A percentile compares a stretch with the other conserved stretches of the same genome.
Evolutionary conservation across 73 alveolate genomes (phyloP).

Genomic region (Paramecium pentaurelia): DNA sequence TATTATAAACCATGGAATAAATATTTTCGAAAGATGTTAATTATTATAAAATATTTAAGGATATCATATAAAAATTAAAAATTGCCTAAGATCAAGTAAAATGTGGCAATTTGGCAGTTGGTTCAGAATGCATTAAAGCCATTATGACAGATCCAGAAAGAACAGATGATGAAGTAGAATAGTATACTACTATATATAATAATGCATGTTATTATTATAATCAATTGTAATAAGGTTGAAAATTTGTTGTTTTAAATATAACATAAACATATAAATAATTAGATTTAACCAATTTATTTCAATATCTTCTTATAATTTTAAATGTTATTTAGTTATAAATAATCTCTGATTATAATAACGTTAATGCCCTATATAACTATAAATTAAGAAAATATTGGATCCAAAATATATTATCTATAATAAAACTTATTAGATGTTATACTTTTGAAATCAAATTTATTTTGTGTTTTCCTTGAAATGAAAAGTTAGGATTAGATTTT

Average conservation of each 20-base stretch:
- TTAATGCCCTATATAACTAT: too few relatives aligned
- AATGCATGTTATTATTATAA: background rate
- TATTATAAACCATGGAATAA: background rate
- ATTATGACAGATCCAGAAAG: background rate
- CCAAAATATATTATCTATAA: too few relatives aligned
- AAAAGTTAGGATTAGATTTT: too few relatives aligned
- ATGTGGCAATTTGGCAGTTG: background rate
- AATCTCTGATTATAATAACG: too few relatives aligned
- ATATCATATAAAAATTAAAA: constrained; percentile 1
- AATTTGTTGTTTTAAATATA: background rate
- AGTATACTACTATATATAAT: background rate
- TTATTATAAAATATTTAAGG: background rate
- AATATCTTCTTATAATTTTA: too few relatives aligned
- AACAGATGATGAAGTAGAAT: background rate
- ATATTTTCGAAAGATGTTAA: background rate
- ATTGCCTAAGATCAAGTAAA: background rate
- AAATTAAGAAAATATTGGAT: too few relatives aligned
- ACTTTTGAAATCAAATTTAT: too few relatives aligned
- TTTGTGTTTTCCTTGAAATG: too few relatives aligned
- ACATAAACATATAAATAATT: background rate
- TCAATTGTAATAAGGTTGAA: background rate
- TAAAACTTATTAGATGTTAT: too few relatives aligned
- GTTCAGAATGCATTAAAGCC: background rate
- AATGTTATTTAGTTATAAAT: too few relatives aligned
- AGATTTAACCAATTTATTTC: background rate